Percentiles rank a stretch among this genome's conserved stretches.
Conservation (phyloP, 305 asterid species). For the Vinca major region DNA sequence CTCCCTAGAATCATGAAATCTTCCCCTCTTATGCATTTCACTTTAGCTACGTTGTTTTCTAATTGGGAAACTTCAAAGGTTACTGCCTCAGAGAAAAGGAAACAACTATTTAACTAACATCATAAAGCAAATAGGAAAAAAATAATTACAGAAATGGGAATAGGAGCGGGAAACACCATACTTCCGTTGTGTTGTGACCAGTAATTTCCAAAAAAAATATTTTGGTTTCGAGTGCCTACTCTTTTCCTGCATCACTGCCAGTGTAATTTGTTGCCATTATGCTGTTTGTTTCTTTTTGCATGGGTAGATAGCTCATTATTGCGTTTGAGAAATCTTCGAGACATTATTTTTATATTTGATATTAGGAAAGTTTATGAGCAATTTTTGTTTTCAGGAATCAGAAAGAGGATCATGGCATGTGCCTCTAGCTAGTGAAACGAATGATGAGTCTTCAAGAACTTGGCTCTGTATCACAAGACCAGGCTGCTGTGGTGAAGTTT, state of each 20-base stretch:
- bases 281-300: not conserved
- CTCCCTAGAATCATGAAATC: not conserved
- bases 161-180: too few species aligned
- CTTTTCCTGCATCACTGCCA: not conserved
- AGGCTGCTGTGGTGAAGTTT: conserved; percentile 18
- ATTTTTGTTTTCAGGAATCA: conserved; percentile 50
- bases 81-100: too few species aligned
- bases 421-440: conserved; percentile 59
- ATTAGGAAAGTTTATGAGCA: not conserved
- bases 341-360: not conserved
- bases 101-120: too few species aligned
- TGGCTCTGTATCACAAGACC: conserved; percentile 69
- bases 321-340: not conserved
- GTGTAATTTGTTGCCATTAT: not conserved
- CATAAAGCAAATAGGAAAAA: too few species aligned
- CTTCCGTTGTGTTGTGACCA: too few species aligned
- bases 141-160: too few species aligned
- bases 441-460: conserved; percentile 53
- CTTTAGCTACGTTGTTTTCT: too few species aligned
- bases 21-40: not conserved
- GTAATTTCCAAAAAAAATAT: too few species aligned
- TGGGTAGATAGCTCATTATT: not conserved
- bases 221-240: too few species aligned
- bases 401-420: conserved; percentile 78
- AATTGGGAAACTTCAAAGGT: too few species aligned